phyloP scores from a whole-genome alignment of 306 rosid genomes.

The Urtica urens region DNA sequence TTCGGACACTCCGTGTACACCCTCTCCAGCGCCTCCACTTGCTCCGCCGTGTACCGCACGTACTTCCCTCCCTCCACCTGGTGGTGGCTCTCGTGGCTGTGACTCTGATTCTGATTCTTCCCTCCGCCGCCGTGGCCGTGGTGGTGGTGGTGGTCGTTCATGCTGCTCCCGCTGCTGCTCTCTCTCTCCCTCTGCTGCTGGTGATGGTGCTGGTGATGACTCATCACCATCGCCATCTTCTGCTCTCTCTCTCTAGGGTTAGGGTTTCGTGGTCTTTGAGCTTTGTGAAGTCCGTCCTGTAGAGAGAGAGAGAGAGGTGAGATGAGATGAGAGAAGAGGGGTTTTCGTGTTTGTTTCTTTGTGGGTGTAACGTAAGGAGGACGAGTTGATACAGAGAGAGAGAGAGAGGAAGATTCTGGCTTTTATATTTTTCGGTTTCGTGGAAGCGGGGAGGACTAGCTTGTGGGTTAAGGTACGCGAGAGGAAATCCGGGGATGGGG shows the following conservation, averaged over 20 bases:
- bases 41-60: slow-evolving; percentile 87
- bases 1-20: slow-evolving; percentile 92
- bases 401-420: slow-evolving; percentile 15
- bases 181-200: slow-evolving; percentile 45
- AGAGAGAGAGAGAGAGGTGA: not conserved
- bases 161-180: slow-evolving; percentile 73
- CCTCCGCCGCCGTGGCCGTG: too few species aligned
- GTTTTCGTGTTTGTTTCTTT: not conserved
- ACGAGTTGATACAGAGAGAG: slow-evolving; percentile 6
- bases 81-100: slow-evolving; percentile 60
- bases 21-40: slow-evolving; percentile 87
- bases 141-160: slow-evolving; percentile 54
- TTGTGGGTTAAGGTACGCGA: slow-evolving; percentile 20
- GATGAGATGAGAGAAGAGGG: not conserved
- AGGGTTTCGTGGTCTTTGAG: slow-evolving; percentile 14
- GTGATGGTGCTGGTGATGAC: slow-evolving; percentile 29
- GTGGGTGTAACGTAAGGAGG: slow-evolving; percentile 8
- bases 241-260: slow-evolving; percentile 10
- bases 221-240: slow-evolving; percentile 80
- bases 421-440: slow-evolving; percentile 8
- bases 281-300: slow-evolving; percentile 30
- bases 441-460: not conserved
- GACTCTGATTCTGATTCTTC: too few species aligned
- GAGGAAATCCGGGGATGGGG: too few species aligned
- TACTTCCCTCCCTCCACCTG: slow-evolving; percentile 74